Conservation (phyloP, 2,329 filamentous ascomycete species). For the Neonectria coccinea region DNA sequence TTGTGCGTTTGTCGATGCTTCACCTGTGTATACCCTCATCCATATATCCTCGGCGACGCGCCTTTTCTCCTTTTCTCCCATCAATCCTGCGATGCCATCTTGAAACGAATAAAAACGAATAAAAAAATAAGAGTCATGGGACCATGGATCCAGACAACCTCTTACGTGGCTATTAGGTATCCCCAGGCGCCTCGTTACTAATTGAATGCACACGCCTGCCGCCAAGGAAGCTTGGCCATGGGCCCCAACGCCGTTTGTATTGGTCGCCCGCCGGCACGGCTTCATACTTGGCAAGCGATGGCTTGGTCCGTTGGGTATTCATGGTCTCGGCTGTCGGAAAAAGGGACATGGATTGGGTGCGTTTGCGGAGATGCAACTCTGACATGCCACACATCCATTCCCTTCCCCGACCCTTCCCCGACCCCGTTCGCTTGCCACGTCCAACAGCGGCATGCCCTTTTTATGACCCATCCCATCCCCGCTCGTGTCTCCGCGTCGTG, state of each 20-base stretch:
- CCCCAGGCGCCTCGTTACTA: constrained; percentile 40
- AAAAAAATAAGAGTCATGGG: constrained; percentile 7
- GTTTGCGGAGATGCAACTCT: constrained; percentile 2
- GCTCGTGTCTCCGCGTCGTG: constrained; percentile 11
- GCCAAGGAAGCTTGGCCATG: constrained; percentile 37
- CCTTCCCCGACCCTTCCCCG: not conserved
- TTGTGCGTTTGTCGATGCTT: not conserved
- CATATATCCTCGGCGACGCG: not conserved
- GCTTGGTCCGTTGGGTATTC: not conserved
- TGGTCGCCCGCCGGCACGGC: constrained; percentile 22
- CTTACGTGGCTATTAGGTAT: constrained; percentile 45
- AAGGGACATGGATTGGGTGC: constrained; percentile 14
- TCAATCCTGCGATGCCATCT: not conserved
- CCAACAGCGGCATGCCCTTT: constrained; percentile 6
- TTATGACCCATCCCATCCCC: constrained; percentile 12
- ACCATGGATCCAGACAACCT: constrained; percentile 11
- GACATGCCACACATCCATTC: constrained; percentile 17
- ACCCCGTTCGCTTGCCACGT: not conserved
- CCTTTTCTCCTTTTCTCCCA: no score
- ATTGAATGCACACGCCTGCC: constrained; percentile 39
- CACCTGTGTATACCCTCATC: not conserved
- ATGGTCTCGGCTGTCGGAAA: constrained; percentile 12
- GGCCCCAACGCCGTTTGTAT: constrained; percentile 33
- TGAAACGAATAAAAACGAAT: constrained; percentile 15
- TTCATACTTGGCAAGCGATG: not conserved